These are phyloP conservation scores for Beauveria pseudobassiana DNA, from an alignment of 2,329 filamentous ascomycete genomes.

Conservation along the genomic window DNA sequence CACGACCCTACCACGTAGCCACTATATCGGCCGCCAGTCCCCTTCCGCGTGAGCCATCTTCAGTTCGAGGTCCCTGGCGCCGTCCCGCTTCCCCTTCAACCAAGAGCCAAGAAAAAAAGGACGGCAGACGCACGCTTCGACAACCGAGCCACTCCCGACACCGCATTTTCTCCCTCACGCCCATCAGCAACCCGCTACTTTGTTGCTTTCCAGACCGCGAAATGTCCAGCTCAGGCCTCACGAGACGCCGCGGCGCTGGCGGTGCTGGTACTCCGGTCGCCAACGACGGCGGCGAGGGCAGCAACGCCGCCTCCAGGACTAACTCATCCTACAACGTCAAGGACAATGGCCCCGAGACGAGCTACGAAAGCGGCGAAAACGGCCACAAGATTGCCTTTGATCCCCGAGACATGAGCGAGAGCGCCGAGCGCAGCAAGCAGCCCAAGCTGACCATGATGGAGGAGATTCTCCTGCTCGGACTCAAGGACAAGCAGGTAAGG, in stretches of 20 bases:
- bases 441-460: slow-evolving; percentile 99
- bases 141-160: neutral
- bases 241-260: slow-evolving; percentile 59
- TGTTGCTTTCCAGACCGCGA: slow-evolving; percentile 12
- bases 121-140: neutral
- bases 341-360: slow-evolving; percentile 62
- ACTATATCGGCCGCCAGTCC: neutral
- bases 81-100: slow-evolving; percentile 4
- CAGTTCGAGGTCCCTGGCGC: neutral
- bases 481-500: slow-evolving; percentile 96
- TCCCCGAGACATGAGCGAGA: slow-evolving; percentile 94
- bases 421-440: slow-evolving; percentile 91
- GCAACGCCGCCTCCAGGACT: slow-evolving; percentile 48
- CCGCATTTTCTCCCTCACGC: neutral
- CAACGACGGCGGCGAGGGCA: slow-evolving; percentile 49
- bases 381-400: slow-evolving; percentile 99
- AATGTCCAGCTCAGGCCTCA: slow-evolving; percentile 46
- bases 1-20: neutral
- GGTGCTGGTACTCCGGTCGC: slow-evolving; percentile 49
- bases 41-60: neutral
- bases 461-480: slow-evolving; percentile 85
- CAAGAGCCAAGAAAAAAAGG: neutral
- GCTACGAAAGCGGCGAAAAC: slow-evolving; percentile 87
- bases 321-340: slow-evolving; percentile 46
- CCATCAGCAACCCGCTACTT: neutral